Conservation (phyloP, 2,329 filamentous ascomycete species). For the Balansia obtecta region DNA sequence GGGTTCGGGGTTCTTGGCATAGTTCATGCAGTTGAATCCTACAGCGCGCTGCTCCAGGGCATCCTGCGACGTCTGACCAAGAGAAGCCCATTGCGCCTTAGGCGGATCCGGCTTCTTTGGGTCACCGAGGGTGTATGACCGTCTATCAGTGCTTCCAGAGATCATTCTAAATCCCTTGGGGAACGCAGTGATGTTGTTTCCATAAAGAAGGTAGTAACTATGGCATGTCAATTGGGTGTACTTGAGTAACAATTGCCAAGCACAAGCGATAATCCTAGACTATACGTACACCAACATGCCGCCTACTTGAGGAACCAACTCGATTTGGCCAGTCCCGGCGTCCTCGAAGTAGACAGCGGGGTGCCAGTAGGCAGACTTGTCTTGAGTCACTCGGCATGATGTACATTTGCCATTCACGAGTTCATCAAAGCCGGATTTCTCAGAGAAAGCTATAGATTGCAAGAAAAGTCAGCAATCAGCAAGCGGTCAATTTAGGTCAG, state of each 20-base stretch:
- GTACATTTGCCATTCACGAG: conserved; percentile 58
- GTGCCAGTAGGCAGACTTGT: conserved; percentile 83
- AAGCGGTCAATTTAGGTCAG: neutral
- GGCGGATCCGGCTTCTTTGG: conserved; percentile 49
- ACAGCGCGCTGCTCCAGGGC: conserved; percentile 68
- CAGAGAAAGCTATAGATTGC: conserved; percentile 45
- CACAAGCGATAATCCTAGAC: too few species aligned
- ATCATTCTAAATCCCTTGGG: conserved; percentile 72
- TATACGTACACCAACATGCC: conserved; percentile 71
- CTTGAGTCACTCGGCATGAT: conserved; percentile 66
- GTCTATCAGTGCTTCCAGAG: conserved; percentile 55
- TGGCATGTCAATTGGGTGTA: too few species aligned
- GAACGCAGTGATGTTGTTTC: conserved; percentile 57
- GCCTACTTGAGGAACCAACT: conserved; percentile 61
- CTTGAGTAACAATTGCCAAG: too few species aligned
- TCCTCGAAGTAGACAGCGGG: conserved; percentile 70
- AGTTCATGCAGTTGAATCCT: conserved; percentile 94
- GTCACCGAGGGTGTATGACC: conserved; percentile 58
- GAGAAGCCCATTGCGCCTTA: conserved; percentile 57
- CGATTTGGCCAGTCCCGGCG: conserved; percentile 46
- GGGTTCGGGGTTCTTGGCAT: conserved; percentile 49
- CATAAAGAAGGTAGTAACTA: conserved; percentile 75
- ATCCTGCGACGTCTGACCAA: conserved; percentile 52
- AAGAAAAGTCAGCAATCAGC: neutral
- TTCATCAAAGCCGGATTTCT: conserved; percentile 41